phyloP scores from a whole-genome alignment of 352 stramenopile genomes.

The Lagenidium giganteum region DNA sequence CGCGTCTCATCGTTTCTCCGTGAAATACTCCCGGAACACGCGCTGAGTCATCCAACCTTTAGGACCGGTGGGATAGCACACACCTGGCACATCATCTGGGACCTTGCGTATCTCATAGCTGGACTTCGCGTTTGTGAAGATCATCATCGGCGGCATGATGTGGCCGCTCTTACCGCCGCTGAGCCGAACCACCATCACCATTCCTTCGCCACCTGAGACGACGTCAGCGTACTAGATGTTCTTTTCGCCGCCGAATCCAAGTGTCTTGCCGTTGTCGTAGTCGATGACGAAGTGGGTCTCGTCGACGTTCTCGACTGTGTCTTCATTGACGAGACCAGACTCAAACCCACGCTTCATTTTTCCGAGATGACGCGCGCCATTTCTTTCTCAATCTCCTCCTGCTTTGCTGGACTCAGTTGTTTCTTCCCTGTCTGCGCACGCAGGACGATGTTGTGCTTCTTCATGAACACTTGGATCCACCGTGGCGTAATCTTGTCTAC shows the following conservation, averaged over 20 bases:
- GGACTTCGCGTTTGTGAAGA: conserved; percentile 4
- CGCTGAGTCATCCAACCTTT: conserved; percentile 11
- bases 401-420: conserved; percentile 2
- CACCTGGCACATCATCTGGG: conserved; percentile 5
- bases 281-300: conserved; percentile 1
- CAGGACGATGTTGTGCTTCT: conserved; percentile 9
- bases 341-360: conserved; percentile 16
- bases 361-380: conserved; percentile 18
- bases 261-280: not conserved
- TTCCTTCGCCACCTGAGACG: conserved; percentile 17
- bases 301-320: conserved; percentile 13
- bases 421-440: conserved; percentile 8
- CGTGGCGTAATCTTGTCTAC: not conserved
- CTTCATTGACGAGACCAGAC: conserved; percentile 12
- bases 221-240: conserved; percentile 23
- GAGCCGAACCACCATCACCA: conserved; percentile 26
- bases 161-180: conserved; percentile 7
- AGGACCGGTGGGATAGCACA: conserved; percentile 16
- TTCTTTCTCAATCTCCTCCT: conserved; percentile 1
- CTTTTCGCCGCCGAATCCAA: conserved; percentile 3
- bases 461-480: conserved; percentile 8
- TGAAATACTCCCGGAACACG: conserved; percentile 1
- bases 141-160: conserved; percentile 24
- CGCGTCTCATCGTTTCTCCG: not conserved
- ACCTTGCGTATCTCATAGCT: conserved; percentile 13